Evolutionary conservation across 441 rosid species (phyloP), one percentile per base, ranked within the genome.

Genomic region (Croton laevigatus): DNA sequence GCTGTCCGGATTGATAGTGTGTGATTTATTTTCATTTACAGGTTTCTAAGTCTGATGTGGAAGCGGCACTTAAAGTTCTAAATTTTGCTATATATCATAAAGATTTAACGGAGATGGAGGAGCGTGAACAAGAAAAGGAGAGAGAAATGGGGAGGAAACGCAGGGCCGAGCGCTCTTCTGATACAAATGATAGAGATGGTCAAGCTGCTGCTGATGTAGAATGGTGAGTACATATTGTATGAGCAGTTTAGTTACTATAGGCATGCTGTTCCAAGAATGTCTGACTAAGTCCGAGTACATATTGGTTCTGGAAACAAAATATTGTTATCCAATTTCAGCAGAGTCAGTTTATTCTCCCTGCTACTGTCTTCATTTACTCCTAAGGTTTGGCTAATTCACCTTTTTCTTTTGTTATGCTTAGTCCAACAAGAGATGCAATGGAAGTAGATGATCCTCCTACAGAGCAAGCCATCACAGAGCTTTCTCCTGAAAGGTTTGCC

Each of bases 91-190:
- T 93, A 76, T 95, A 95, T 76, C 99, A 95, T 72, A 88, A 86
- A 85, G 99, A 95, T 73, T 76, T 95, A 81, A 88, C 91, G n/a
- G 98, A 95, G 63, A 95, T 95, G 99, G 99, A 93, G 59, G 93
- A 88, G 46, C 93, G 98, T 16, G 99, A 95, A 75, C 87, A 89
- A 75, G 91, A 84, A 79, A 77, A 88, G 77, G 89, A 80, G 75
- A 86, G 82, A 80, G 99, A 94, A 81, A 76, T 67, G 59, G 92
- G 81, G 71, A 85, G 82, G 63, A 84, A 86, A 65, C 76, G 70
- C 55, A 80, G 54, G 61, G 80, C 85, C 57, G 89, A 80, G 67
- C 80, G 13, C 40, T 78, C 36, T 53, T 42, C 83, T 62, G 48
- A 3, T 69, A 62, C 81, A 70, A 76, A 42, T 54, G 73, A 68